phyloP scores from a whole-genome alignment of 2,329 filamentous ascomycete genomes.

The Pseudogymnoascus destructans region DNA sequence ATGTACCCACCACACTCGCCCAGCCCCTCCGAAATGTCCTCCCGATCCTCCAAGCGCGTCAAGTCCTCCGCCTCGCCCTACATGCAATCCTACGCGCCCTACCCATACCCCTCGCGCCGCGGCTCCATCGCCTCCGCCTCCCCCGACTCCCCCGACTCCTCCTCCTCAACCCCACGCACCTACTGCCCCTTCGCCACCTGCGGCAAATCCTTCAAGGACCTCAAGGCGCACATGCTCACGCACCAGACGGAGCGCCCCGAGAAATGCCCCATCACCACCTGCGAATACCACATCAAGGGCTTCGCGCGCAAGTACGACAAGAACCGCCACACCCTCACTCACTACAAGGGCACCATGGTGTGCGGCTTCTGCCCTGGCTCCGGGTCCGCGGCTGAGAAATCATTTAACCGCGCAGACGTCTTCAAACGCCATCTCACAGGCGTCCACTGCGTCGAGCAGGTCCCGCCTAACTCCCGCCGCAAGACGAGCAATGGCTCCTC shows the following conservation, averaged over 20 bases:
- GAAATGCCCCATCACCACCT: slow-evolving; percentile 87
- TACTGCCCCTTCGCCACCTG: slow-evolving; percentile 45
- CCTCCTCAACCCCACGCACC: slow-evolving; percentile 21
- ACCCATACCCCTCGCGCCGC: slow-evolving; percentile 23
- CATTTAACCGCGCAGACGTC: slow-evolving; percentile 90
- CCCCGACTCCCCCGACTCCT: slow-evolving; percentile 10
- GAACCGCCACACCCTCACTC: slow-evolving; percentile 88
- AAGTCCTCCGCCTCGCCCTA: slow-evolving; percentile 23
- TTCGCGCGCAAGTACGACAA: slow-evolving; percentile 98
- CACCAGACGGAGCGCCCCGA: slow-evolving; percentile 89
- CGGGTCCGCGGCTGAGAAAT: slow-evolving; percentile 80
- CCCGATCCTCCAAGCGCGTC: slow-evolving; percentile 19
- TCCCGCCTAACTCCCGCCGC: slow-evolving; percentile 77
- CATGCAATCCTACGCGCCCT: slow-evolving; percentile 18
- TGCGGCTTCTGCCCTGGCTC: slow-evolving; percentile 90
- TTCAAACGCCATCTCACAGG: slow-evolving; percentile 93
- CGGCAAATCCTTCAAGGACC: slow-evolving; percentile 47
- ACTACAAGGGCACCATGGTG: slow-evolving; percentile 97
- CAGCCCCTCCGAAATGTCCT: slow-evolving; percentile 20
- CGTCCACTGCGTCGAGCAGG: slow-evolving; percentile 89
- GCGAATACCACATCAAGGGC: slow-evolving; percentile 87
- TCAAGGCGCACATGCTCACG: slow-evolving; percentile 87
- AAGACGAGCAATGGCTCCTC: slow-evolving; percentile 31
- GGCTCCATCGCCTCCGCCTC: neutral
- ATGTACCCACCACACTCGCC: slow-evolving; percentile 23